Conservation (phyloP, 78 protist genomes). For the Dictyostelium capitatum region DNA sequence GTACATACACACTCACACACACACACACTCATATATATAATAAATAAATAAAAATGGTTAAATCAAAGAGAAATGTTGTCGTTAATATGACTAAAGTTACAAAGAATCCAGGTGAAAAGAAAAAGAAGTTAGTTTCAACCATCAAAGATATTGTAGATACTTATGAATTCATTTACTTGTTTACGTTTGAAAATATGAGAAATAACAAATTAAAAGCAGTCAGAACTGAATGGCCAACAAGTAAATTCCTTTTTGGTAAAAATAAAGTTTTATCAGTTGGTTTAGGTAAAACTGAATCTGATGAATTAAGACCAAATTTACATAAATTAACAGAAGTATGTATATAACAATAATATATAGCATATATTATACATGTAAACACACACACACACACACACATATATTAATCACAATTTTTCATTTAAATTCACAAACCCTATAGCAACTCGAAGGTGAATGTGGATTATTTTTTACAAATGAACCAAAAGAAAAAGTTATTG, state of each 20-base stretch:
- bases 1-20: neutral
- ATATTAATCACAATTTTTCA: neutral
- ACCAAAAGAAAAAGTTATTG: constrained; percentile 62
- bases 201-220: constrained; percentile 86
- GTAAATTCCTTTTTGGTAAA: constrained; percentile 93
- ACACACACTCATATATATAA: neutral
- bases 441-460: constrained; percentile 81
- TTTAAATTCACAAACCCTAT: neutral
- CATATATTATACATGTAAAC: too few species aligned
- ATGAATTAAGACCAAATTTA: constrained; percentile 74
- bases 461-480: constrained; percentile 93
- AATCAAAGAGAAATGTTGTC: constrained; percentile 86
- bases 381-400: neutral
- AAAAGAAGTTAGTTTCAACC: constrained; percentile 28
- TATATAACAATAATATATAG: neutral
- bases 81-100: constrained; percentile 73
- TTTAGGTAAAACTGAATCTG: constrained; percentile 84
- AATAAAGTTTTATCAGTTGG: constrained; percentile 91
- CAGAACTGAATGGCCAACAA: constrained; percentile 47
- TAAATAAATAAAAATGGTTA: constrained; percentile 86
- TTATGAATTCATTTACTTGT: constrained; percentile 71
- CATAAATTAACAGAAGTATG: constrained; percentile 50
- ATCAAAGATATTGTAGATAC: constrained; percentile 72
- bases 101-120: constrained; percentile 68
- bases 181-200: constrained; percentile 85